Percentiles rank a stretch among this genome's conserved stretches.
These are phyloP conservation scores for Achaetomiella virescens DNA, from an alignment of 495 filamentous ascomycete species.

Conservation along the genomic window DNA sequence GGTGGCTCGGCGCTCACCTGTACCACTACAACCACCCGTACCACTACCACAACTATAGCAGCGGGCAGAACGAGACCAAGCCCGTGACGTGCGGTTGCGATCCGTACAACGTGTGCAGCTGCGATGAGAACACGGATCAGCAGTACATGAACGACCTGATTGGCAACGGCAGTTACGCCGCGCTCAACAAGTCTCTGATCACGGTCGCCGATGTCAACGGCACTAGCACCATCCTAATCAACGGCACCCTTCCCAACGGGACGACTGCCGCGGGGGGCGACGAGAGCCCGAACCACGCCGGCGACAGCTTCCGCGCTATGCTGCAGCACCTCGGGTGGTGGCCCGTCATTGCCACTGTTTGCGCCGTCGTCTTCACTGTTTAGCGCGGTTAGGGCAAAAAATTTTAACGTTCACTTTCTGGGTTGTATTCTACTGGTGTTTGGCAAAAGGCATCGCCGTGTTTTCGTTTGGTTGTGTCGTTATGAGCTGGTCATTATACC, in stretches of 20 bases:
- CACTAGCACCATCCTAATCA: constrained; percentile 69
- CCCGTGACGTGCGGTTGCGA: constrained; percentile 73
- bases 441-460: neutral
- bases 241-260: constrained; percentile 80
- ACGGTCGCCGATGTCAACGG: constrained; percentile 64
- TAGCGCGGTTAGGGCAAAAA: constrained; percentile 14
- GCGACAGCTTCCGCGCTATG: constrained; percentile 31
- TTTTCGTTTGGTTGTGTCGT: neutral
- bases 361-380: constrained; percentile 45
- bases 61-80: constrained; percentile 56
- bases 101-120: constrained; percentile 65
- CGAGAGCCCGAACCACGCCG: constrained; percentile 37
- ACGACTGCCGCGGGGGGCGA: constrained; percentile 61
- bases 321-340: constrained; percentile 54
- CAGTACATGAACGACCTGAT: constrained; percentile 51
- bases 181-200: constrained; percentile 58
- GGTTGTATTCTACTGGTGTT: neutral
- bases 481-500: neutral
- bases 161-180: constrained; percentile 56
- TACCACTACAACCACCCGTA: constrained; percentile 64
- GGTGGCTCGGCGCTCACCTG: constrained; percentile 58
- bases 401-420: neutral
- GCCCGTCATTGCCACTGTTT: constrained; percentile 48
- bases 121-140: constrained; percentile 55
- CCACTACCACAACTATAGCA: constrained; percentile 52